These are phyloP conservation scores for Russula olivacea DNA, from an alignment of 768 basidiomycete species.

Conservation along the genomic window DNA sequence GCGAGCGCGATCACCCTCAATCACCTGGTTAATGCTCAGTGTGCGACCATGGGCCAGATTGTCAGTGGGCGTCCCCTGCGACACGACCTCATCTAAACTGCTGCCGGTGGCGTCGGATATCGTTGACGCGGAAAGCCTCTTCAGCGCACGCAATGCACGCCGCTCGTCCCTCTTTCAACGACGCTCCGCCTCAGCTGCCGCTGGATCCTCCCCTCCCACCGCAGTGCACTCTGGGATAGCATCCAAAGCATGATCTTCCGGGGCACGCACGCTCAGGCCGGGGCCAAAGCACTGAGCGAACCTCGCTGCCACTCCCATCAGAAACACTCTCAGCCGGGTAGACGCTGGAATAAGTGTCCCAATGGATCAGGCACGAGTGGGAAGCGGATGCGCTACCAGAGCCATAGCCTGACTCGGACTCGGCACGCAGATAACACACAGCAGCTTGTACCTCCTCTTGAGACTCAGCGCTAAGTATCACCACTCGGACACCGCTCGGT, in stretches of 20 bases:
- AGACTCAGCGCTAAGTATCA: conserved; percentile 13
- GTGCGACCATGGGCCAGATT: conserved; percentile 10
- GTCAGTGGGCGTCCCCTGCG: conserved; percentile 1
- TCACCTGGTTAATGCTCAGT: conserved; percentile 24
- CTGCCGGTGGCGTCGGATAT: neutral
- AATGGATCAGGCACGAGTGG: conserved; percentile 15
- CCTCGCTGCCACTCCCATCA: conserved; percentile 18
- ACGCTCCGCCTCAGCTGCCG: conserved; percentile 8
- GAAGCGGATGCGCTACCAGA: conserved; percentile 18
- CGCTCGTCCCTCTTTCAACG: conserved; percentile 23
- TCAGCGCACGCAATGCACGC: conserved; percentile 22
- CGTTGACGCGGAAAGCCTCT: conserved; percentile 17
- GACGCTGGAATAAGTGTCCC: conserved; percentile 22
- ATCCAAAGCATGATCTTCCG: conserved; percentile 20
- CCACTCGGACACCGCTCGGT: conserved; percentile 16
- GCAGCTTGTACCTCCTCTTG: conserved; percentile 23
- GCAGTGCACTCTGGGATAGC: conserved; percentile 19
- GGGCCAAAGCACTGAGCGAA: conserved; percentile 14
- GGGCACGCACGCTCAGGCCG: conserved; percentile 17
- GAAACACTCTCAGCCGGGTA: conserved; percentile 23
- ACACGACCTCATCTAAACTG: conserved; percentile 10
- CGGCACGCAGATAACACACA: conserved; percentile 22
- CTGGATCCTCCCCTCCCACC: conserved; percentile 2
- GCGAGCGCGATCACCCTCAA: conserved; percentile 18
- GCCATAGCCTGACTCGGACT: conserved; percentile 23